Evolutionary conservation across 352 stramenopile species (phyloP), one percentile per base, ranked within the genome.

Genomic region (Pythium utonaiense): DNA sequence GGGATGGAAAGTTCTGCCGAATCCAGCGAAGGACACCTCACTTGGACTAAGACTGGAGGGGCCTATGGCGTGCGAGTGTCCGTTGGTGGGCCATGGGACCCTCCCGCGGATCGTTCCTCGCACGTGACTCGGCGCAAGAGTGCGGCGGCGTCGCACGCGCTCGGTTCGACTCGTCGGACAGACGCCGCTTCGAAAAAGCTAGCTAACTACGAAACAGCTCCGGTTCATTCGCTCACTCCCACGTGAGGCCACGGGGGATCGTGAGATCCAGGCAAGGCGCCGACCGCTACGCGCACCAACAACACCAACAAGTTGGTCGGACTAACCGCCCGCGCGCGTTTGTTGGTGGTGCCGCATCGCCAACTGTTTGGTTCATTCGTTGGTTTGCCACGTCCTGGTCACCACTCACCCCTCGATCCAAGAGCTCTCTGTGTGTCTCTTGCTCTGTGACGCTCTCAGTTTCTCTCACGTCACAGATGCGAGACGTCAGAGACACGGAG

Each of bases 1-100:
- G 49, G 30, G 31, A 60, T 60, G 59, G 59, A 66, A 66, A 55
- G 52, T 66, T 66, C 42, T 36, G 49, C 49, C 33, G 59, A 59
- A 45, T 56, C 25, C 25, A 30, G 48, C 48, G 22, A 54, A 40
- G 25, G 27, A 24, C 9, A 33, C 21, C 10, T 33, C 22, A 30
- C 22, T 9, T 24, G 7, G 42, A 51, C 42, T 51, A 51, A 51
- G 22, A 51, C 22, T 12, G 21, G 6, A 22, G 22, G 21, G 3
- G 21, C 8, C 14, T 7, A 21, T 49, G 1, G 21, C 22, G 1
- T 33, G 42, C 22, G 10, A 21, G 42, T 51, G 42, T 30, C 42
- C 42, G 42, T 51, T 51, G 42, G 21, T 9, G 28, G 6, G 40
- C n/a, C 21, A 47, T 47, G 40, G 40, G 21, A 33, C 21, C 42